Evolutionary conservation across 345 rosid genomes (phyloP).

Genomic region (Trapa bicornis): DNA sequence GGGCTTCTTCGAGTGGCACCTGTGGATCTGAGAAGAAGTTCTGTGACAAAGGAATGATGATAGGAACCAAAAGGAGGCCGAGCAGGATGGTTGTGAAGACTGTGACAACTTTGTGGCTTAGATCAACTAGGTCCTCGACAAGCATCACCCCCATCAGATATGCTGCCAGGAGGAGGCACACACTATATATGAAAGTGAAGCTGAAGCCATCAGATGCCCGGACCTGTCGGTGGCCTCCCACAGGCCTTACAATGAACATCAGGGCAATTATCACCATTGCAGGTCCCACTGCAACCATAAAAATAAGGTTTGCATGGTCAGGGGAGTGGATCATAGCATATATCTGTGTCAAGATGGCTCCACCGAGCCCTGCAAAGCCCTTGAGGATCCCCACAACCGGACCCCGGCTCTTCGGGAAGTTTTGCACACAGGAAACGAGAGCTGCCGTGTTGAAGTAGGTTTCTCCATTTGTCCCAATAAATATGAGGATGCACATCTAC

Average conservation of each 20-base stretch:
- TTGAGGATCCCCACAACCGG: slow-evolving; percentile 96
- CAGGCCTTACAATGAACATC: slow-evolving; percentile 89
- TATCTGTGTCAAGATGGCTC: slow-evolving; percentile 86
- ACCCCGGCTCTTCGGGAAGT: slow-evolving; percentile 94
- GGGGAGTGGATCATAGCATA: slow-evolving; percentile 65
- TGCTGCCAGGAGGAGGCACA: slow-evolving; percentile 73
- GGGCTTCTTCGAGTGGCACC: slow-evolving; percentile 41
- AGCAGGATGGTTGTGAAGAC: slow-evolving; percentile 52
- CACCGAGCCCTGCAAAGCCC: slow-evolving; percentile 95
- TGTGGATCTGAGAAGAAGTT: slow-evolving; percentile 35
- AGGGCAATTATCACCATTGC: slow-evolving; percentile 55
- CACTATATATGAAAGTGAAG: slow-evolving; percentile 53
- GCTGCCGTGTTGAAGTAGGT: slow-evolving; percentile 94
- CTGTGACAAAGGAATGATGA: slow-evolving; percentile 48
- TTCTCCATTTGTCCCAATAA: slow-evolving; percentile 85
- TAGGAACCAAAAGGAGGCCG: slow-evolving; percentile 52
- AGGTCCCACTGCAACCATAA: slow-evolving; percentile 96
- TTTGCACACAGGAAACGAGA: slow-evolving; percentile 87
- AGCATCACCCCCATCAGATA: slow-evolving; percentile 91
- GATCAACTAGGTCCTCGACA: slow-evolving; percentile 55
- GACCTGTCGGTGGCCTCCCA: slow-evolving; percentile 82
- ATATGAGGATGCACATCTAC: slow-evolving; percentile 93
- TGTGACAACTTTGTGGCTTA: slow-evolving; percentile 34
- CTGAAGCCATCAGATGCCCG: slow-evolving; percentile 56
- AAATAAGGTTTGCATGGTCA: slow-evolving; percentile 67